Conservation (phyloP, 148 eudicot genomes). For the Camellia japonica region DNA sequence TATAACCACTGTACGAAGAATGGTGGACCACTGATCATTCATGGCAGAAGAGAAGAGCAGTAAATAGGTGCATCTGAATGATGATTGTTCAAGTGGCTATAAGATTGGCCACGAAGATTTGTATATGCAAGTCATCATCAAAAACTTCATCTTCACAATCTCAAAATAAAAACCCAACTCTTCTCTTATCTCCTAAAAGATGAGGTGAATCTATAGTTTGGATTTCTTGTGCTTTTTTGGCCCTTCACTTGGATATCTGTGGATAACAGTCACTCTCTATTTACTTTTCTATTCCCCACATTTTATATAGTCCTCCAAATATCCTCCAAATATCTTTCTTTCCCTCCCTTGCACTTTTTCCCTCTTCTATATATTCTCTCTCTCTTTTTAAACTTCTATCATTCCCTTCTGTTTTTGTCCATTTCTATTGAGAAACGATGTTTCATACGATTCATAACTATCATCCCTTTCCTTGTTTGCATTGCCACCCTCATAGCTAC, state of each 20-base stretch:
- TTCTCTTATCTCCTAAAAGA: conserved; percentile 54
- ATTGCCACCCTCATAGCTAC: conserved; percentile 77
- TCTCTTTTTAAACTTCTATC: too few relatives aligned
- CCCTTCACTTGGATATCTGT: conserved; percentile 79
- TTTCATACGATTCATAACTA: conserved; percentile 25
- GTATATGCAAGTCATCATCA: not conserved
- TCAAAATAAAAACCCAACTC: not conserved
- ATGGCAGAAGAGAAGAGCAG: not conserved
- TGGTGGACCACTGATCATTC: not conserved
- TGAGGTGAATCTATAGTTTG: conserved; percentile 69
- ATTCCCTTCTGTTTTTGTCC: conserved; percentile 9
- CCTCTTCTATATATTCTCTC: not conserved
- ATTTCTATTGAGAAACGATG: conserved; percentile 14
- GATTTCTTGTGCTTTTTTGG: conserved; percentile 75
- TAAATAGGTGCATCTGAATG: not conserved
- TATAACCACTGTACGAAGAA: not conserved
- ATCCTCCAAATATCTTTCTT: conserved; percentile 11
- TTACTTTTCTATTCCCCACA: not conserved
- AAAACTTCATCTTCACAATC: conserved; percentile 6
- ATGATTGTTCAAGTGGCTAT: conserved; percentile 11
- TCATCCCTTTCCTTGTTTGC: conserved; percentile 61
- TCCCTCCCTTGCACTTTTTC: conserved; percentile 6
- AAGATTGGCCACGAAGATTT: conserved; percentile 16
- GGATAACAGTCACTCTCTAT: conserved; percentile 46
- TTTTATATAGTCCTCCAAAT: not conserved